Percentiles rank a stretch among this genome's conserved stretches.
These are phyloP conservation scores for Arthrobotrys iridis DNA, from an alignment of 2,329 filamentous ascomycete genomes.

Conservation along the genomic window DNA sequence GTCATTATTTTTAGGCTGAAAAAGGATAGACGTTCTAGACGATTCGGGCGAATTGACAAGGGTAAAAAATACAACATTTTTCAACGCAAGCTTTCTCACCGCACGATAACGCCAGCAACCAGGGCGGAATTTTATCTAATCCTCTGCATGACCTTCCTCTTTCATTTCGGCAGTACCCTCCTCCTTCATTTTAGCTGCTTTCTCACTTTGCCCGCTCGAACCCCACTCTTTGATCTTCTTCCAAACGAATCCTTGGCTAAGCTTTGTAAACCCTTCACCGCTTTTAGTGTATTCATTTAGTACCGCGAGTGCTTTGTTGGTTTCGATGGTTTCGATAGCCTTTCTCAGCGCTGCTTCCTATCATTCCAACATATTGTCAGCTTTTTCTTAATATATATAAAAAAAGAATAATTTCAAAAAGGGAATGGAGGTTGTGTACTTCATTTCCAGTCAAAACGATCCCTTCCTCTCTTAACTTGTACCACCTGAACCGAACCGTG, in stretches of 20 bases:
- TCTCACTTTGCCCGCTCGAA: not conserved
- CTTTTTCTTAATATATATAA: not conserved
- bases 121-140: no score
- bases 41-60: not conserved
- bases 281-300: slow-evolving; percentile 14
- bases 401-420: not conserved
- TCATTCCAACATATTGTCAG: not conserved
- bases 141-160: not conserved
- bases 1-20: slow-evolving; percentile 10
- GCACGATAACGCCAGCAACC: no score
- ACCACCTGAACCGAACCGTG: slow-evolving; percentile 34
- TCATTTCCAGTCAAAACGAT: slow-evolving; percentile 17
- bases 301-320: slow-evolving; percentile 7
- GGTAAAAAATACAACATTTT: slow-evolving; percentile 1
- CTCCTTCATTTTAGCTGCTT: not conserved
- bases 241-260: slow-evolving; percentile 20
- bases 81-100: slow-evolving; percentile 1
- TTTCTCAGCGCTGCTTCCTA: slow-evolving; percentile 28
- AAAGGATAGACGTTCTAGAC: not conserved
- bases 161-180: not conserved
- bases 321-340: slow-evolving; percentile 17
- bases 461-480: slow-evolving; percentile 15
- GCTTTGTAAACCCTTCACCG: slow-evolving; percentile 1
- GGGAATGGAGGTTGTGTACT: not conserved
- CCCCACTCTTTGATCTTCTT: slow-evolving; percentile 43